A percentile compares a stretch with the other conserved stretches of the same genome.
These are phyloP conservation scores for Mucor plumbeus DNA, from an alignment of 371 early-diverging fungal species.

Conservation along the genomic window DNA sequence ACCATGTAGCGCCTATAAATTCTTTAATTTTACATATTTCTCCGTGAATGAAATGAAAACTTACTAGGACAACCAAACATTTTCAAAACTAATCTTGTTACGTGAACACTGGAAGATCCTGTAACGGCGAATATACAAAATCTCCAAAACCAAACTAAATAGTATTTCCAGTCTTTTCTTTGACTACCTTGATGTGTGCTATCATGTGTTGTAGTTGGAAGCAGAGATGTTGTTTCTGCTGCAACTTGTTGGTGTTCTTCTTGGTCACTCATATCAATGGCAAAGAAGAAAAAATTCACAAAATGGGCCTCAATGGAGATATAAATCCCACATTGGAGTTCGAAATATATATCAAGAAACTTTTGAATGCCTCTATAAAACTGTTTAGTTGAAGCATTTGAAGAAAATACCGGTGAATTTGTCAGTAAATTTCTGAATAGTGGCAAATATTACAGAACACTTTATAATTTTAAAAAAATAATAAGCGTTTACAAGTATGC, in stretches of 20 bases:
- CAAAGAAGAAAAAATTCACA: neutral
- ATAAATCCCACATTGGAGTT: neutral
- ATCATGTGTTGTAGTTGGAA: neutral
- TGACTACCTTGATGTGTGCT: slow-evolving; percentile 4
- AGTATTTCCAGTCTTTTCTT: slow-evolving; percentile 14
- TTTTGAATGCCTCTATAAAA: neutral
- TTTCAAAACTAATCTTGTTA: slow-evolving; percentile 32
- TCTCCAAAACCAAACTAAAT: slow-evolving; percentile 41
- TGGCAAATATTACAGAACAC: neutral
- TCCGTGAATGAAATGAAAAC: neutral
- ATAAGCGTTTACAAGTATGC: neutral
- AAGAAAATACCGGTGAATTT: neutral
- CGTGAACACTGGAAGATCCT: slow-evolving; percentile 48
- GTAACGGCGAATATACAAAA: slow-evolving; percentile 45
- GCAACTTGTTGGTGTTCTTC: neutral
- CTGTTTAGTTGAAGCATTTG: too few species aligned
- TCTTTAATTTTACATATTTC: too few species aligned
- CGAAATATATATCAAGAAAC: neutral
- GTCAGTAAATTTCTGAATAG: neutral
- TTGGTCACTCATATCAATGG: neutral
- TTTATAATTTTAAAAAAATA: neutral
- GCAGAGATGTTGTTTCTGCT: neutral
- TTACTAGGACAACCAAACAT: slow-evolving; percentile 22
- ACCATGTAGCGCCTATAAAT: slow-evolving; percentile 25
- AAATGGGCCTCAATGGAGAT: neutral